Base-by-base conservation (phyloP, 73 alveolate genomes). In the Paramecium octaurelia region DNA sequence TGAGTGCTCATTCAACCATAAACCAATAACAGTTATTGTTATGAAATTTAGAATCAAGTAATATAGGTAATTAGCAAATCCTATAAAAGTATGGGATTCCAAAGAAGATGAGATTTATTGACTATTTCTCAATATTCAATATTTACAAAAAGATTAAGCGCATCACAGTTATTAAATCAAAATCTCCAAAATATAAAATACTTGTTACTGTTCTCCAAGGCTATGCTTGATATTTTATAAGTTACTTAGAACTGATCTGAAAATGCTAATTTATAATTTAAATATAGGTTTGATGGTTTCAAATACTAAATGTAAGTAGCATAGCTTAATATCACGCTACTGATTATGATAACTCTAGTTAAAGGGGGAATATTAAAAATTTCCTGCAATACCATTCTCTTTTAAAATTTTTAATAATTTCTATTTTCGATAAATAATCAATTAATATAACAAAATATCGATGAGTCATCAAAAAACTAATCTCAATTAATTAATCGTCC, bases 201-300 rank as follows among this genome's bases (percentile, higher is more conserved):
- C 71, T 76, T 8, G 89, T 76, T 24, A 40, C 8, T 3, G 40
- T 14, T n/a, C 71, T 76, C 89, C 89, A 76, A 1, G 89, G 89
- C 73, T 76, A 40, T 24, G 11, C 2, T 36, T 0, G 16, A 38
- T 36, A 3, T 11, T 46, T 4, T 46, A 12, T 14, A 76, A 8
- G 38, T 76, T 76, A 76, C 48, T 76, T 76, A 20, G 24, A 76
- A 76, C 11, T 34, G 24, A 18, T 80, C 91, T 10, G 35, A 34
- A 35, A 80, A 80, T 2, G 91, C 91, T 80, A 80, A 80, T 80
- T 80, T 43, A 42, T 14, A 44, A 44, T 48, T 80, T 80, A 80
- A 23, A 43, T 80, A 80, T n/a, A 80, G 44, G 34, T 40, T 44
- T 10, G 91, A 42, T 0, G 91, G 91, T 10, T 64, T 44, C 34